Evolutionary conservation across 208 protist genomes (phyloP).

Genomic region (Tritrichomonas musculus): DNA sequence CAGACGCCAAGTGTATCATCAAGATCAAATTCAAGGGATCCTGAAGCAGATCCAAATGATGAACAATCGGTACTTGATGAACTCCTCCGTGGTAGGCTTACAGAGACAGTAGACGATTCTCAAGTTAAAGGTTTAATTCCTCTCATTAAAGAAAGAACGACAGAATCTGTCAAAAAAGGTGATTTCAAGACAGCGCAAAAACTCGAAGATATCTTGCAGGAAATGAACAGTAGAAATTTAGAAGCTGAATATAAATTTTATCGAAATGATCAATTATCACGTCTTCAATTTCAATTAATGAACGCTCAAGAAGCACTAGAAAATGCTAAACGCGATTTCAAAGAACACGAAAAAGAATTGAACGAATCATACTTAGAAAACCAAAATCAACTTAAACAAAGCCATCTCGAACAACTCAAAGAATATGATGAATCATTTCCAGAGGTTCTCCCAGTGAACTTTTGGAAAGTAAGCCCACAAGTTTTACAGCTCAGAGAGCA

Average conservation of each 20-base stretch:
- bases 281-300: neutral
- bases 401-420: neutral
- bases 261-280: neutral
- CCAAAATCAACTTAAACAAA: neutral
- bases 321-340: neutral
- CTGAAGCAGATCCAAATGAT: too few species aligned
- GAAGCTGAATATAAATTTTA: neutral
- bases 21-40: neutral
- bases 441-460: neutral
- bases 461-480: neutral
- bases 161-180: neutral
- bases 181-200: neutral
- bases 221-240: neutral
- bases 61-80: neutral
- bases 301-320: neutral
- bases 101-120: neutral
- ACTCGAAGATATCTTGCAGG: neutral
- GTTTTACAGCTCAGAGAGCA: neutral
- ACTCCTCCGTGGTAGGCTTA: neutral
- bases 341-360: neutral
- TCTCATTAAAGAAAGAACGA: neutral
- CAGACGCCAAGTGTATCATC: neutral
- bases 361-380: neutral
- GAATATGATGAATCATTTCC: constrained; percentile 21
- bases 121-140: neutral